Percentiles rank a stretch among this genome's conserved stretches.
phyloP scores from a whole-genome alignment of 345 rosid species.

The Ceriops tagal region DNA sequence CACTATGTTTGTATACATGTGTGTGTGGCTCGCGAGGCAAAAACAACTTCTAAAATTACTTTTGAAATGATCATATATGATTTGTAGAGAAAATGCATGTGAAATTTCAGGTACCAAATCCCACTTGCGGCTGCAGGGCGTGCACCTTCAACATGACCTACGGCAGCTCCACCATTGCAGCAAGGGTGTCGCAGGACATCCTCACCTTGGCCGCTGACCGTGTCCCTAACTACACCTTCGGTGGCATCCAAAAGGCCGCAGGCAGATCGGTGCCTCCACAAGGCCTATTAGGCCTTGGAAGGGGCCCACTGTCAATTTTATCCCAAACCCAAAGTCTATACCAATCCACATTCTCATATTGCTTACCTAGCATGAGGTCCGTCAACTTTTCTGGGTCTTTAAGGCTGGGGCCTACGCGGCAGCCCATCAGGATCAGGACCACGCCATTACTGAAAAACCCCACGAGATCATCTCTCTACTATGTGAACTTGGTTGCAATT shows the following conservation, averaged over 20 bases:
- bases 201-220: slow-evolving; percentile 55
- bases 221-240: slow-evolving; percentile 69
- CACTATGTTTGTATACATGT: too few species aligned
- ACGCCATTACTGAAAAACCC: slow-evolving; percentile 83
- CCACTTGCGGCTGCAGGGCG: slow-evolving; percentile 54
- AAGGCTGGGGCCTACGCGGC: slow-evolving; percentile 68
- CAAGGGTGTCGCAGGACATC: slow-evolving; percentile 67
- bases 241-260: slow-evolving; percentile 60
- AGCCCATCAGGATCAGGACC: slow-evolving; percentile 65
- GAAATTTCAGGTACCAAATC: slow-evolving; percentile 53
- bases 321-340: slow-evolving; percentile 73
- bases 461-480: slow-evolving; percentile 75
- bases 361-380: slow-evolving; percentile 76
- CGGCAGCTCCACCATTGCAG: slow-evolving; percentile 63
- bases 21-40: background rate
- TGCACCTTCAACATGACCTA: slow-evolving; percentile 81
- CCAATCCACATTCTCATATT: slow-evolving; percentile 79
- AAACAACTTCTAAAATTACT: background rate
- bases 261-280: slow-evolving; percentile 79
- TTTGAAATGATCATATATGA: background rate
- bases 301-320: slow-evolving; percentile 73
- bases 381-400: slow-evolving; percentile 76
- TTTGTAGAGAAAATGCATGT: background rate
- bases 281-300: slow-evolving; percentile 80
- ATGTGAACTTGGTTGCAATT: slow-evolving; percentile 67